phyloP scores from a whole-genome alignment of 1,284 basidiomycete genomes.

The Cryptococcus neoformans region DNA sequence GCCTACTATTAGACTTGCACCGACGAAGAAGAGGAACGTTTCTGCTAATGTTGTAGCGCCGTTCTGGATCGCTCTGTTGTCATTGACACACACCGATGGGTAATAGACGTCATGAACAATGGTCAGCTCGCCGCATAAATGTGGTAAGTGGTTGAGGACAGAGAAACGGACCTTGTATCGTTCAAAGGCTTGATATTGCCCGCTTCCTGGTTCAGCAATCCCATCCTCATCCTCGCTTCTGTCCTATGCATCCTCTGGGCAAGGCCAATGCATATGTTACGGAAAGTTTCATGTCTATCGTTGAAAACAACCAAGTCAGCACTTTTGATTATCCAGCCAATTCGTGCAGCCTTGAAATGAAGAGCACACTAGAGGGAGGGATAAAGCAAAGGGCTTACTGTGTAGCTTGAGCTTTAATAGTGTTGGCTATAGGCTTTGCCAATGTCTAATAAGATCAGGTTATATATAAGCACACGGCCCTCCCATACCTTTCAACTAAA shows the following conservation, averaged over 20 bases:
- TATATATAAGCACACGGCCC: constrained; percentile 8
- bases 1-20: constrained; percentile 68
- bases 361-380: background rate
- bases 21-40: constrained; percentile 79
- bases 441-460: constrained; percentile 59
- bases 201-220: constrained; percentile 73
- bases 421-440: constrained; percentile 76
- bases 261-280: constrained; percentile 67
- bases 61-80: constrained; percentile 74
- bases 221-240: constrained; percentile 72
- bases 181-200: constrained; percentile 76
- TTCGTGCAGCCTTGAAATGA: background rate
- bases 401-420: constrained; percentile 70
- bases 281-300: constrained; percentile 71
- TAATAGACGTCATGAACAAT: too few species aligned
- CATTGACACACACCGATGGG: constrained; percentile 2
- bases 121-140: background rate
- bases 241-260: constrained; percentile 70
- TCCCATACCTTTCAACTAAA: background rate
- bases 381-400: constrained; percentile 57
- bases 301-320: constrained; percentile 1
- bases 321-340: background rate
- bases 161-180: constrained; percentile 63
- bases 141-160: background rate
- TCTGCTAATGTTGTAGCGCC: constrained; percentile 83